A percentile compares a stretch with the other conserved stretches of the same genome.
These are phyloP conservation scores for Volvox africanus DNA, from an alignment of 139 green algal genomes.

Conservation along the genomic window DNA sequence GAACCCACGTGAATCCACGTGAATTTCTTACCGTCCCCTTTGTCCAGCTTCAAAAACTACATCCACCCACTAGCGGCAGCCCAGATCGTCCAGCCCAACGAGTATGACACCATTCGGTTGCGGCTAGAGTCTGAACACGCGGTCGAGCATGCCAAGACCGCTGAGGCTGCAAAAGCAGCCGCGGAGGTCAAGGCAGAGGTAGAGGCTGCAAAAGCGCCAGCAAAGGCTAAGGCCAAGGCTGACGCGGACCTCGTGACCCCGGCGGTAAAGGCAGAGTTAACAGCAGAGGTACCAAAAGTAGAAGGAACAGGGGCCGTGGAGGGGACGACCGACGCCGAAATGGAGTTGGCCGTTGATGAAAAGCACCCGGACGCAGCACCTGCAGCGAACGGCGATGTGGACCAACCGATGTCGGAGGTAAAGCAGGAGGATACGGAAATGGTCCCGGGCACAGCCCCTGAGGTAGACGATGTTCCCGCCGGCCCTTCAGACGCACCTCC, in stretches of 20 bases:
- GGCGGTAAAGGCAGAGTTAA: neutral
- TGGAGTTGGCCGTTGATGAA: conserved; percentile 40
- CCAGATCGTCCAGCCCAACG: conserved; percentile 57
- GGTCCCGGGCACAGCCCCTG: neutral
- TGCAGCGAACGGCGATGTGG: neutral
- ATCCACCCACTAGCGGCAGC: conserved; percentile 9
- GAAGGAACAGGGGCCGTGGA: neutral
- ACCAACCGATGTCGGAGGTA: conserved; percentile 1
- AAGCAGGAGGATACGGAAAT: conserved; percentile 1
- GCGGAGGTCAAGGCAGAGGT: neutral
- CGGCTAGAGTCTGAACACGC: conserved; percentile 38
- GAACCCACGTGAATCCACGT: too few species aligned
- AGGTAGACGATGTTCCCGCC: neutral
- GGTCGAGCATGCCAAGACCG: conserved; percentile 30
- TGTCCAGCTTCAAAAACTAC: conserved; percentile 47
- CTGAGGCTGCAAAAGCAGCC: neutral
- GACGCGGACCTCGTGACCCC: neutral
- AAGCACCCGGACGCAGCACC: neutral
- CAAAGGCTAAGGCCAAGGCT: neutral
- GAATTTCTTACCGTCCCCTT: neutral
- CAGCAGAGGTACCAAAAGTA: neutral
- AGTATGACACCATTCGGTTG: conserved; percentile 45
- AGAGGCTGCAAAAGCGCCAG: neutral
- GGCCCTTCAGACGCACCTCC: conserved; percentile 29
- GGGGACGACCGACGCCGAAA: neutral